Evolutionary conservation across 2,329 filamentous ascomycete species (phyloP).

Genomic region (Lomentospora prolificans): DNA sequence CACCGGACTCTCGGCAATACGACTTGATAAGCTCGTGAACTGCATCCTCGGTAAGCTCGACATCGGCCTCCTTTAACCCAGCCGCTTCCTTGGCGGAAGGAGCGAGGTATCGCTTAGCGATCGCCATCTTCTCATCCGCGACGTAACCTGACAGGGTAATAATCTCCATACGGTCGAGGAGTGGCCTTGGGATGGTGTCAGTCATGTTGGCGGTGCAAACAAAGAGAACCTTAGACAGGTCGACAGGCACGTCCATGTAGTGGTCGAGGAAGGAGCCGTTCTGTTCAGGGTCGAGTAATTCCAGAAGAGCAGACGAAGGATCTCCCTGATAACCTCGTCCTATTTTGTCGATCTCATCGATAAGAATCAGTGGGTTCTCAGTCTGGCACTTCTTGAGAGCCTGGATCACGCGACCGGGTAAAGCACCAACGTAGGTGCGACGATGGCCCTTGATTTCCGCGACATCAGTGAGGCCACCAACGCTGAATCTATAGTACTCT

Average conservation of each 20-base stretch:
- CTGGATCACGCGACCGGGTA: slow-evolving; percentile 95
- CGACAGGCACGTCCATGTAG: slow-evolving; percentile 96
- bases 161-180: slow-evolving; percentile 95
- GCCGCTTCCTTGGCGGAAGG: slow-evolving; percentile 92
- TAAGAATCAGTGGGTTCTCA: slow-evolving; percentile 91
- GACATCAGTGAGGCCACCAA: slow-evolving; percentile 92
- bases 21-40: slow-evolving; percentile 97
- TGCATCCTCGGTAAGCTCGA: slow-evolving; percentile 75
- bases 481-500: slow-evolving; percentile 97
- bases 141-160: slow-evolving; percentile 96
- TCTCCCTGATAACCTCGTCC: slow-evolving; percentile 94
- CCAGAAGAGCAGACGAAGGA: slow-evolving; percentile 85
- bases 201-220: slow-evolving; percentile 99
- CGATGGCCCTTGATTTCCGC: slow-evolving; percentile 98
- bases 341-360: slow-evolving; percentile 98
- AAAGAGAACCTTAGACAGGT: slow-evolving; percentile 94
- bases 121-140: slow-evolving; percentile 97
- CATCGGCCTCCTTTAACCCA: slow-evolving; percentile 81
- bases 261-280: slow-evolving; percentile 97
- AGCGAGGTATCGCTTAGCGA: slow-evolving; percentile 84
- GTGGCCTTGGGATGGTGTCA: slow-evolving; percentile 87
- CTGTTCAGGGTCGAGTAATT: slow-evolving; percentile 91
- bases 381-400: slow-evolving; percentile 98
- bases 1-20: slow-evolving; percentile 94
- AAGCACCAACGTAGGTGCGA: slow-evolving; percentile 88